A percentile compares a stretch with the other conserved stretches of the same genome.
phyloP scores from a whole-genome alignment of 1,284 basidiomycete genomes.

The Apiotrichum mycotoxinovorans region DNA sequence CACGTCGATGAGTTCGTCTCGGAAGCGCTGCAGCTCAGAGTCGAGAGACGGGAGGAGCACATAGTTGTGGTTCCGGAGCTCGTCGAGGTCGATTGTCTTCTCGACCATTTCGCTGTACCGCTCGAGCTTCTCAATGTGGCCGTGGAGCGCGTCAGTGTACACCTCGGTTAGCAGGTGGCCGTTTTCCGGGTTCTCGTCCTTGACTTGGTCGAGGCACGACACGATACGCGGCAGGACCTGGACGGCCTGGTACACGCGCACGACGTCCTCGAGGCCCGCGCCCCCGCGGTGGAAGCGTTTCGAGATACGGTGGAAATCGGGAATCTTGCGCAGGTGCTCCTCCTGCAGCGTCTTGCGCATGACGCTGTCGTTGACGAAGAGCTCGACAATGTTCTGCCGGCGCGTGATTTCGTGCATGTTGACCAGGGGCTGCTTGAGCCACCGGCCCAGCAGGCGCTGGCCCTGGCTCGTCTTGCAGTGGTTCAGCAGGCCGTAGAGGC shows the following conservation, averaged over 20 bases:
- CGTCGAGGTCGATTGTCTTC: conserved; percentile 85
- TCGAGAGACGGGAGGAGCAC: conserved; percentile 71
- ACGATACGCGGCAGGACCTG: conserved; percentile 73
- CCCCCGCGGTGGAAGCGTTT: conserved; percentile 85
- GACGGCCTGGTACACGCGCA: conserved; percentile 90
- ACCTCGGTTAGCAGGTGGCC: conserved; percentile 62
- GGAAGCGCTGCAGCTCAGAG: conserved; percentile 65
- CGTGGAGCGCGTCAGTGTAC: conserved; percentile 62
- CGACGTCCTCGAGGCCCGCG: conserved; percentile 89
- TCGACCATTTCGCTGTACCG: conserved; percentile 94
- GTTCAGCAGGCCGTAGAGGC: conserved; percentile 84
- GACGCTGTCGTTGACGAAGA: conserved; percentile 75
- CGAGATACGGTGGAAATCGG: conserved; percentile 87
- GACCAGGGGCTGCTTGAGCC: conserved; percentile 95
- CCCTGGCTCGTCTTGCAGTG: conserved; percentile 97
- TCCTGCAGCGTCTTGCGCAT: conserved; percentile 62
- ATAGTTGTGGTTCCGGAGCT: conserved; percentile 78
- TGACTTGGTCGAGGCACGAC: conserved; percentile 55
- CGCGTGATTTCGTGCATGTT: conserved; percentile 87
- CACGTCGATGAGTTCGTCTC: conserved; percentile 64
- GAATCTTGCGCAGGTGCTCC: conserved; percentile 84
- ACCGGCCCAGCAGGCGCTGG: conserved; percentile 80
- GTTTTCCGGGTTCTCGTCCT: conserved; percentile 44
- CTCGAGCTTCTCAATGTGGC: conserved; percentile 60
- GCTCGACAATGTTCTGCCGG: conserved; percentile 81